These are phyloP conservation scores for Phytophthora kernoviae DNA, from an alignment of 352 stramenopile genomes.

Conservation along the genomic window DNA sequence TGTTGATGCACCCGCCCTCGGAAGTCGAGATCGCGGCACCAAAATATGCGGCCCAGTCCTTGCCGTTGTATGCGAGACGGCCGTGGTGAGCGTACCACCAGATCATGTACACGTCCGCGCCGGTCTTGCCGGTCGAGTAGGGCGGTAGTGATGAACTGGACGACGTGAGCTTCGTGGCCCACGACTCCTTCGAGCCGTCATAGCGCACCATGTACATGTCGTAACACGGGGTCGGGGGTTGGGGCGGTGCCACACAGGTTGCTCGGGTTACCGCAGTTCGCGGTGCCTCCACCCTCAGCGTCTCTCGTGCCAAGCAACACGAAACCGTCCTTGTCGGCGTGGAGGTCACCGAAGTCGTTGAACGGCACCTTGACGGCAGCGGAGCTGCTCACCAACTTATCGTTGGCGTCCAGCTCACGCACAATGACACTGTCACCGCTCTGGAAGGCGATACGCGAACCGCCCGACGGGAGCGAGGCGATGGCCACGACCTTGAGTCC, in stretches of 20 bases:
- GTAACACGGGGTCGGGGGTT: constrained; percentile 37
- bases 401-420: constrained; percentile 40
- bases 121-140: constrained; percentile 45
- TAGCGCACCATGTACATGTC: constrained; percentile 56
- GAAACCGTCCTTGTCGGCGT: constrained; percentile 49
- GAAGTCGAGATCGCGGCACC: constrained; percentile 47
- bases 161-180: constrained; percentile 50
- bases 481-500: constrained; percentile 49
- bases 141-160: constrained; percentile 45
- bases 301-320: constrained; percentile 43
- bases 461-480: constrained; percentile 38
- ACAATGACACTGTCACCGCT: constrained; percentile 41
- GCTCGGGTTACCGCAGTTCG: constrained; percentile 49
- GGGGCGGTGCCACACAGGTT: constrained; percentile 47
- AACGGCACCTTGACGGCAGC: constrained; percentile 25
- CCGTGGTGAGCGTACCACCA: constrained; percentile 61
- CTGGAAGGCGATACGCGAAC: constrained; percentile 47
- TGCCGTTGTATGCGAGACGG: constrained; percentile 47
- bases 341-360: constrained; percentile 49
- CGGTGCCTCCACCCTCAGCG: constrained; percentile 41
- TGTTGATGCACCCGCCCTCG: constrained; percentile 53
- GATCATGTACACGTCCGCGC: constrained; percentile 49
- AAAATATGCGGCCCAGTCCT: constrained; percentile 57
- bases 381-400: constrained; percentile 36
- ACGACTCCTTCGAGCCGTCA: constrained; percentile 41